phyloP scores from a whole-genome alignment of 2,329 filamentous ascomycete species.

The Venturia aucupariae region DNA sequence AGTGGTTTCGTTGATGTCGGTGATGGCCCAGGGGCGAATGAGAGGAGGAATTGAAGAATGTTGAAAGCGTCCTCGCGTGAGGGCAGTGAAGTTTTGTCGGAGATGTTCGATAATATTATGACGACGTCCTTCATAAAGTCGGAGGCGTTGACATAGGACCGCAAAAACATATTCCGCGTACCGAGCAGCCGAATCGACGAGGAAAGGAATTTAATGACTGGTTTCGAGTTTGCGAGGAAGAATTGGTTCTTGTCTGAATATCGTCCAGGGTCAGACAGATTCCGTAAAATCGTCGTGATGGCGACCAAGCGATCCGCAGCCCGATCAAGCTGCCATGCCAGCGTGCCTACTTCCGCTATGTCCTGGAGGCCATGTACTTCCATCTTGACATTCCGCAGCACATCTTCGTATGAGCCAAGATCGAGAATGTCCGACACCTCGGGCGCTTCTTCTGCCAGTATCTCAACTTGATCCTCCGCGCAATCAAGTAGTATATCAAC shows the following conservation, averaged over 20 bases:
- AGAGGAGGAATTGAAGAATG: conserved; percentile 77
- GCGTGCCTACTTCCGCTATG: conserved; percentile 62
- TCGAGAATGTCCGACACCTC: conserved; percentile 83
- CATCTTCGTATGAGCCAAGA: conserved; percentile 77
- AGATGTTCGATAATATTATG: conserved; percentile 80
- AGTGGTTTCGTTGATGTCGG: conserved; percentile 50
- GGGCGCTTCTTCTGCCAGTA: conserved; percentile 72
- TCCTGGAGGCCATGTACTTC: conserved; percentile 68
- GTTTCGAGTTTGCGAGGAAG: conserved; percentile 58
- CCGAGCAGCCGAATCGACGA: conserved; percentile 78
- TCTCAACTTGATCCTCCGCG: conserved; percentile 77
- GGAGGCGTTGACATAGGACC: conserved; percentile 72
- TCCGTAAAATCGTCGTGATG: conserved; percentile 84
- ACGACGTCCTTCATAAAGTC: conserved; percentile 97
- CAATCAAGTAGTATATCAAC: conserved; percentile 83
- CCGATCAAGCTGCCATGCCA: conserved; percentile 72
- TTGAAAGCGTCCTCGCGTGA: conserved; percentile 80
- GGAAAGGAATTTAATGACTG: conserved; percentile 75
- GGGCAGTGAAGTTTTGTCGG: conserved; percentile 69
- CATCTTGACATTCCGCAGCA: conserved; percentile 65
- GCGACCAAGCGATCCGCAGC: conserved; percentile 82
- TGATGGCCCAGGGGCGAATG: conserved; percentile 74
- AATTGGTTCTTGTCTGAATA: conserved; percentile 61
- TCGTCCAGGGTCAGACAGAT: conserved; percentile 61
- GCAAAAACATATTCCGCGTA: conserved; percentile 77